Percentiles rank a stretch among this genome's conserved stretches.
These are phyloP conservation scores for Amylostereum chailletii DNA, from an alignment of 1,284 basidiomycete species.

Conservation along the genomic window DNA sequence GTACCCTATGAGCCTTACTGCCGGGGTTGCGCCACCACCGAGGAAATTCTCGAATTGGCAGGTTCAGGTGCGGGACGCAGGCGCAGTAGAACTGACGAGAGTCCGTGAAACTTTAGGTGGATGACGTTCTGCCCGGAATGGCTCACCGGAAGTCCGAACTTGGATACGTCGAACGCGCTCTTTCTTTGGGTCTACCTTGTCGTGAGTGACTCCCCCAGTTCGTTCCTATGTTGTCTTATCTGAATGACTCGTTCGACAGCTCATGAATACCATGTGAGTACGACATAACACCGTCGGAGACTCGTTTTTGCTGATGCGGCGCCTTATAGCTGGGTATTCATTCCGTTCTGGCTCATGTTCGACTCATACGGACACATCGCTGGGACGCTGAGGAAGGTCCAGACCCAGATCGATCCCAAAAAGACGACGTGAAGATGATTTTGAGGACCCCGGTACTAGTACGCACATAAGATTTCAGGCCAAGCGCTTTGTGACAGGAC, in stretches of 20 bases:
- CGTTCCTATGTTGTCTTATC: constrained; percentile 3
- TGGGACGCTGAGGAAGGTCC: constrained; percentile 39
- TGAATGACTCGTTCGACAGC: constrained; percentile 28
- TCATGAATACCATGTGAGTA: constrained; percentile 71
- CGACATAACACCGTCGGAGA: no score
- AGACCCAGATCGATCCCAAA: constrained; percentile 30
- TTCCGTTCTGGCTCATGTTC: constrained; percentile 67
- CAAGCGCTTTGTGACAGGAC: no score
- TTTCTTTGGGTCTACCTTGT: constrained; percentile 39
- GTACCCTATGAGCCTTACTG: no score
- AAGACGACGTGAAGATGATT: constrained; percentile 13
- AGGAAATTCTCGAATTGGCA: no score
- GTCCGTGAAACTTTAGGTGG: constrained; percentile 35
- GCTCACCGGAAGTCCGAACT: constrained; percentile 64
- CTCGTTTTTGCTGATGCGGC: constrained; percentile 11
- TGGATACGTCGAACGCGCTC: constrained; percentile 59
- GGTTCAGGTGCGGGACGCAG: no score
- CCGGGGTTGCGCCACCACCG: no score
- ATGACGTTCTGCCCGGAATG: constrained; percentile 85
- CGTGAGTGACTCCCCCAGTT: constrained; percentile 17
- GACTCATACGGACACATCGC: constrained; percentile 69
- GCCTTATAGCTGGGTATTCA: constrained; percentile 59
- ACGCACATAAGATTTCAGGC: no score
- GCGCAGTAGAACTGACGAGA: no score
- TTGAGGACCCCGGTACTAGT: no score